Conservation (phyloP, 371 early-diverging fungal genomes). For the Mucor racemosus region DNA sequence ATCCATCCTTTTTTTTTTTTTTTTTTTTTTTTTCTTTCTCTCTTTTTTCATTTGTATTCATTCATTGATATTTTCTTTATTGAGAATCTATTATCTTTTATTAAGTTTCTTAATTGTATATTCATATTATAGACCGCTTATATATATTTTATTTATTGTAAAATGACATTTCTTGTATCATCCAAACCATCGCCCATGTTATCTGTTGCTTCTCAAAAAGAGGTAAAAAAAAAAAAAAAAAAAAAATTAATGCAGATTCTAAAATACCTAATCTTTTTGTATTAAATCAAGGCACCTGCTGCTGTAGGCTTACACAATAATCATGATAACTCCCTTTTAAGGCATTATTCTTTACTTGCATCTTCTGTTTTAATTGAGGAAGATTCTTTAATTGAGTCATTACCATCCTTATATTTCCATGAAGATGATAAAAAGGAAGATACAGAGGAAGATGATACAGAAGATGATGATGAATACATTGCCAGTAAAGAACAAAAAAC, state of each 20-base stretch:
- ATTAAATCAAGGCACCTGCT: neutral
- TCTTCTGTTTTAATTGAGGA: conserved; percentile 3
- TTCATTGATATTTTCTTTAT: neutral
- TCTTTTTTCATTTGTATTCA: neutral
- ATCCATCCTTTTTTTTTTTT: neutral
- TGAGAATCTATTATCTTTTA: neutral
- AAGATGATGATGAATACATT: conserved; percentile 9
- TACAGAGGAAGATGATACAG: conserved; percentile 6
- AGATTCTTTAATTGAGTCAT: conserved; percentile 4
- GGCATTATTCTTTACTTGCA: neutral
- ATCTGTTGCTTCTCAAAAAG: conserved; percentile 1
- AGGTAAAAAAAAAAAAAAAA: conserved; percentile 3
- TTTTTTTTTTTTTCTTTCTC: neutral
- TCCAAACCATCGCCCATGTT: neutral
- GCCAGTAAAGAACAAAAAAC: neutral
- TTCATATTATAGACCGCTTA: neutral
- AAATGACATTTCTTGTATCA: conserved; percentile 7
- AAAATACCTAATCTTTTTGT: neutral
- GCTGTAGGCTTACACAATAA: neutral
- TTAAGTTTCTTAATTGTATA: neutral
- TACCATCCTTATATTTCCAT: neutral
- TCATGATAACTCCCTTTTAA: neutral
- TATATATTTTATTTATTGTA: neutral
- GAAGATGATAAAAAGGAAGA: conserved; percentile 8
- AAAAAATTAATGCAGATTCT: neutral